Evolutionary conservation across 345 rosid species (phyloP).

Genomic region (Carallia brachiata): DNA sequence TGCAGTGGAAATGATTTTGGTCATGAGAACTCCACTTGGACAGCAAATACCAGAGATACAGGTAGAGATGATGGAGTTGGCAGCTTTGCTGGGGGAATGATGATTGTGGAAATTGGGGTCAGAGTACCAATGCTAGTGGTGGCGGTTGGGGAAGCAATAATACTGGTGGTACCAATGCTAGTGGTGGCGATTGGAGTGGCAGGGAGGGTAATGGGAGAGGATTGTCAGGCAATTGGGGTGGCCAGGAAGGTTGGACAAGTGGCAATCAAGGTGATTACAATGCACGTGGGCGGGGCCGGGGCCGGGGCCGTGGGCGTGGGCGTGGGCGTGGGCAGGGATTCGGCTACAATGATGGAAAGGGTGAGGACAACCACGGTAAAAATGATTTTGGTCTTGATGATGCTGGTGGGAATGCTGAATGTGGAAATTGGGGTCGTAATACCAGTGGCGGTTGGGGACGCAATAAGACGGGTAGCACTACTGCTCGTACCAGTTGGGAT

Average conservation of each 20-base stretch:
- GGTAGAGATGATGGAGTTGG: no score
- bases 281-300: not conserved
- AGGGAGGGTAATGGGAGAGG: no score
- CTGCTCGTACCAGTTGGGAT: not conserved
- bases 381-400: not conserved
- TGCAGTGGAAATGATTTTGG: conserved; percentile 1
- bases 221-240: no score
- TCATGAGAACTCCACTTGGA: not conserved
- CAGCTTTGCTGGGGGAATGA: no score
- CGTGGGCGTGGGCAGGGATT: not conserved
- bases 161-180: no score
- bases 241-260: no score
- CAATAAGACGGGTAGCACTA: not conserved
- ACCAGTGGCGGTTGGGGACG: not conserved
- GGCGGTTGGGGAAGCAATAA: no score
- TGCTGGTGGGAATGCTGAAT: no score
- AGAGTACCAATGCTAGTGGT: no score
- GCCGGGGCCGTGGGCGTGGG: not conserved
- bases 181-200: no score
- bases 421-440: not conserved
- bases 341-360: not conserved
- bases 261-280: not conserved
- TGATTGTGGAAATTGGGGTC: no score
- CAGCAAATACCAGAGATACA: not conserved
- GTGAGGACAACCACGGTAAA: not conserved